phyloP scores from a whole-genome alignment of 2,329 filamentous ascomycete species.

The Colletotrichum neosansevieriae region DNA sequence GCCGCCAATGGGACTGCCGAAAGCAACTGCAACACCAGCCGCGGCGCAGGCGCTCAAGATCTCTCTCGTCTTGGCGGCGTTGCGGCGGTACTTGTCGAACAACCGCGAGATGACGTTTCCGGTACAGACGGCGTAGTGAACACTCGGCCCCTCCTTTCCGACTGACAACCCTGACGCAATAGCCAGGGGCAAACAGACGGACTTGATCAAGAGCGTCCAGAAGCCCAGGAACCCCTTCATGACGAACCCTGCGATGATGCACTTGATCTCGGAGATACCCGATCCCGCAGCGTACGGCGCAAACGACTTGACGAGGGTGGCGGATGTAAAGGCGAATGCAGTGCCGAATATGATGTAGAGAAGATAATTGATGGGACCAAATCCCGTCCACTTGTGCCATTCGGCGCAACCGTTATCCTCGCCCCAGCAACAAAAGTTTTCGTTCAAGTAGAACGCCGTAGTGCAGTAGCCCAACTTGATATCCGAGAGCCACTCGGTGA shows the following conservation, averaged over 20 bases:
- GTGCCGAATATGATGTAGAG: slow-evolving; percentile 90
- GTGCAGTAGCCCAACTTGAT: slow-evolving; percentile 96
- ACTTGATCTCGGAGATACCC: slow-evolving; percentile 99
- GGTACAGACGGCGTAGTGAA: slow-evolving; percentile 98
- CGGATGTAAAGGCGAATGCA: slow-evolving; percentile 84
- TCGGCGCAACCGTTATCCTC: slow-evolving; percentile 88
- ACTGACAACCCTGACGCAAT: slow-evolving; percentile 96
- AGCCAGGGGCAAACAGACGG: slow-evolving; percentile 87
- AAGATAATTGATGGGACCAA: slow-evolving; percentile 84
- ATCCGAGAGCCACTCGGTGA: slow-evolving; percentile 96
- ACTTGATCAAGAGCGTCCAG: slow-evolving; percentile 95
- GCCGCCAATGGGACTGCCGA: slow-evolving; percentile 96
- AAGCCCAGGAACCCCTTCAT: slow-evolving; percentile 98
- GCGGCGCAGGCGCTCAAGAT: slow-evolving; percentile 95
- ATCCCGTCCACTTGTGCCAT: slow-evolving; percentile 90
- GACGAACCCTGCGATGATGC: slow-evolving; percentile 97
- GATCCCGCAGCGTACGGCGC: slow-evolving; percentile 97
- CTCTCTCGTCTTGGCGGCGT: slow-evolving; percentile 94
- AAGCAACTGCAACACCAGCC: slow-evolving; percentile 94
- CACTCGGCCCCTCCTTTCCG: slow-evolving; percentile 96
- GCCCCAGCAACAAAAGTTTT: slow-evolving; percentile 98
- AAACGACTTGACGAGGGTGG: slow-evolving; percentile 87
- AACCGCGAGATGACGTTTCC: slow-evolving; percentile 95
- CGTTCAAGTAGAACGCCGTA: slow-evolving; percentile 96
- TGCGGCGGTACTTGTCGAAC: slow-evolving; percentile 91